Base-by-base conservation (phyloP, 2,329 filamentous ascomycete species). In the Pyrenochaeta sp. region DNA sequence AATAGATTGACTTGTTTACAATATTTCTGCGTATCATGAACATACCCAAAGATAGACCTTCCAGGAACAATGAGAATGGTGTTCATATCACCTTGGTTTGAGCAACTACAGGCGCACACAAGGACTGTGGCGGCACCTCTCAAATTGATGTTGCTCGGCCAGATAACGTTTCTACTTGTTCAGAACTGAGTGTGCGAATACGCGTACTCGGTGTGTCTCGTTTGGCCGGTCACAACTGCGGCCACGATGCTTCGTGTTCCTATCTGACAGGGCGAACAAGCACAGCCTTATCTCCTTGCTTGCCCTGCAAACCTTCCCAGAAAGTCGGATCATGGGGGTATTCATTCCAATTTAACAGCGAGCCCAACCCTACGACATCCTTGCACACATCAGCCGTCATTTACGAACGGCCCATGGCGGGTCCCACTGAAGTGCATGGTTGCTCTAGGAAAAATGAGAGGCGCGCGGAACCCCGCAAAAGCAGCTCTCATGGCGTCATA, bases 381-480 rank as follows among this genome's bases (percentile, higher is more conserved):
- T 17, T 42, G 40, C 11, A 23, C 40, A 30, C 40, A 42, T 42
- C 40, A 42, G n/a, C n/a, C n/a, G n/a, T n/a, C n/a, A n/a, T n/a
- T n/a, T n/a, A 18, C 10, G 39, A 6, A 23, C 20, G 15, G 11
- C 11, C 12, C 9, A 18, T 14, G 36, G 5, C 11, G 27, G 20
- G 14, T 23, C 17, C 40, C 23, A 20, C 23, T 17, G 23, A 30
- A 30, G 17, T 18, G 23, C 12, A 41, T 14, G 12, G 21, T 10
- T 30, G 21, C 40, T 42, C 40, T 30, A 42, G 40, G 7, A 23
- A 23, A 7, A n/a, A 30, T 30, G 40, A 42, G 21, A 42, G 27
- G 20, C 40, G 40, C 40, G 40, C 40, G 40, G 9, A 41, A 30
- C 40, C 21, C 20, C 40, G 11, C 40, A 42, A 30, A 42, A 42